A percentile compares a stretch with the other conserved stretches of the same genome.
Conservation (phyloP, 2,329 filamentous ascomycete species). For the Aspergillus quadricinctus region DNA sequence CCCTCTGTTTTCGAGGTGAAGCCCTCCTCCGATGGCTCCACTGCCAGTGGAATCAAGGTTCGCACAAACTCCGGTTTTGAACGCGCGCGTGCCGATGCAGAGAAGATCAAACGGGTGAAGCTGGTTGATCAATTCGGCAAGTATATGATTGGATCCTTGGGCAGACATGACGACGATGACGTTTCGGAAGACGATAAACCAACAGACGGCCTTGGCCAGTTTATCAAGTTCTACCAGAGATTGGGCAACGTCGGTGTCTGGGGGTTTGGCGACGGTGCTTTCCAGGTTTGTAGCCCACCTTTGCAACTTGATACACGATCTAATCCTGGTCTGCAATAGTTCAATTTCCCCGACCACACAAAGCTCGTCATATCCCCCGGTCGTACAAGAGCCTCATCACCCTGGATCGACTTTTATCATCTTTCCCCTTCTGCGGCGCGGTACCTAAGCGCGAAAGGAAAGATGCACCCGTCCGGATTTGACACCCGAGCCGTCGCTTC, state of each 20-base stretch:
- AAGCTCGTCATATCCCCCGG: slow-evolving; percentile 46
- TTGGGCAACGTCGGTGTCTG: slow-evolving; percentile 51
- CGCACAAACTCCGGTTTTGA: slow-evolving; percentile 30
- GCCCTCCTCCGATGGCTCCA: slow-evolving; percentile 20
- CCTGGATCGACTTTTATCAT: slow-evolving; percentile 47
- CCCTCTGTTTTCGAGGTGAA: slow-evolving; percentile 39
- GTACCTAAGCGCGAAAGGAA: slow-evolving; percentile 38
- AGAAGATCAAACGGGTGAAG: slow-evolving; percentile 47
- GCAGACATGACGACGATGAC: slow-evolving; percentile 37
- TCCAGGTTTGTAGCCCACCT: slow-evolving; percentile 32
- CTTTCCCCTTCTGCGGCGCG: slow-evolving; percentile 44
- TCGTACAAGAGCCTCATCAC: slow-evolving; percentile 34
- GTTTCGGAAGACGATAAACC: slow-evolving; percentile 24
- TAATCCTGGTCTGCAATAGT: slow-evolving; percentile 19
- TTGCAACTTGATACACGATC: not conserved
- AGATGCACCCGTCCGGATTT: slow-evolving; percentile 41
- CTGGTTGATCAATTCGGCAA: slow-evolving; percentile 49
- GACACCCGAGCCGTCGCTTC: slow-evolving; percentile 40
- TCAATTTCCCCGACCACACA: slow-evolving; percentile 52
- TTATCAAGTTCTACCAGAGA: slow-evolving; percentile 49
- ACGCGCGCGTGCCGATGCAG: slow-evolving; percentile 37
- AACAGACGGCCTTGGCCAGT: slow-evolving; percentile 30
- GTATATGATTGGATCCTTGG: slow-evolving; percentile 49
- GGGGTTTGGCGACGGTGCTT: slow-evolving; percentile 47
- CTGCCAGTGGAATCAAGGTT: slow-evolving; percentile 26